A percentile compares a stretch with the other conserved stretches of the same genome.
phyloP scores from a whole-genome alignment of 805 yeast species.

The Nakazawaea laoshanensis region DNA sequence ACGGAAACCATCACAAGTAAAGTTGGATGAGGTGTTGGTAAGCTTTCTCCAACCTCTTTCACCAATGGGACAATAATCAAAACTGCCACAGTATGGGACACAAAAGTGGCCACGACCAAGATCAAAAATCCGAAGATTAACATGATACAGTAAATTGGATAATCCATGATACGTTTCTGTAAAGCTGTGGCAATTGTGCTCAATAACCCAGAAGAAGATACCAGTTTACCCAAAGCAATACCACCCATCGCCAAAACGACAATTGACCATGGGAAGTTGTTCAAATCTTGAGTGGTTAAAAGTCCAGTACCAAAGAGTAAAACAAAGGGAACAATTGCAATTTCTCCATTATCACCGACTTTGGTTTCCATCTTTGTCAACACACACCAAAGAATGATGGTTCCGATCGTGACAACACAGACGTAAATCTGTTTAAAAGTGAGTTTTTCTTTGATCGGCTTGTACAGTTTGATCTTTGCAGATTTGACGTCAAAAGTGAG shows the following conservation, averaged over 20 bases:
- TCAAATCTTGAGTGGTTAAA: conserved; percentile 37
- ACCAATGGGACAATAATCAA: conserved; percentile 43
- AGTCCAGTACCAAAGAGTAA: conserved; percentile 43
- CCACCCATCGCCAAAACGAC: conserved; percentile 50
- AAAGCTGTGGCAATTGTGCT: conserved; percentile 36
- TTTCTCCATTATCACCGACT: conserved; percentile 42
- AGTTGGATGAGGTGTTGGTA: conserved; percentile 37
- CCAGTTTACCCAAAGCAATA: conserved; percentile 43
- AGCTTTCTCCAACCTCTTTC: conserved; percentile 35
- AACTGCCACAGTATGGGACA: conserved; percentile 48
- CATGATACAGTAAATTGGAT: conserved; percentile 33
- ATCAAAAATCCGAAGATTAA: conserved; percentile 41
- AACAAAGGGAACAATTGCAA: conserved; percentile 38
- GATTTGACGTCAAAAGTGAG: conserved; percentile 44
- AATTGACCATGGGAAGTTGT: conserved; percentile 47
- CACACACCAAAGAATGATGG: conserved; percentile 42
- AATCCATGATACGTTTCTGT: conserved; percentile 30
- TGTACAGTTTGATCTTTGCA: conserved; percentile 36
- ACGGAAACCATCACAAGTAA: conserved; percentile 41
- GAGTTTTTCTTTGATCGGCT: conserved; percentile 37
- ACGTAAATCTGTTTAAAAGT: conserved; percentile 36
- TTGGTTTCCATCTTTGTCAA: conserved; percentile 30
- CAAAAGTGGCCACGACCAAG: conserved; percentile 45
- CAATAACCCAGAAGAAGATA: conserved; percentile 39
- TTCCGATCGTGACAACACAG: conserved; percentile 29